phyloP scores from a whole-genome alignment of 2,329 filamentous ascomycete genomes.

The Anisogramma anomala region DNA sequence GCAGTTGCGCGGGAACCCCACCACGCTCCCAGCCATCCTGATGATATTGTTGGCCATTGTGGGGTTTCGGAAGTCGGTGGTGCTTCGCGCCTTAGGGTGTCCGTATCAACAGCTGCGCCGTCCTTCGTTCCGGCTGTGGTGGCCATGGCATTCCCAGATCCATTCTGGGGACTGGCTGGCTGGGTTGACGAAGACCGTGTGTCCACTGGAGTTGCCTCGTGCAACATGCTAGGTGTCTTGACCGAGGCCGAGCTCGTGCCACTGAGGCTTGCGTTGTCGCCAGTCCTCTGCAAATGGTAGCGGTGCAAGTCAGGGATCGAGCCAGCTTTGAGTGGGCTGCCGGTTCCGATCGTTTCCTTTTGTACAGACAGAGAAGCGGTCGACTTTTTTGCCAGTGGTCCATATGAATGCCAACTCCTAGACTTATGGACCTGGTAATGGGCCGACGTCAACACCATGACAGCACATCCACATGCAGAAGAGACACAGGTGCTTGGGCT shows the following conservation, averaged over 20 bases:
- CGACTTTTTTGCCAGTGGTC: slow-evolving; percentile 50
- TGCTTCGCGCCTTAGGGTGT: slow-evolving; percentile 1
- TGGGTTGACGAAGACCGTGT: not conserved
- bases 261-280: slow-evolving; percentile 22
- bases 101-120: not conserved
- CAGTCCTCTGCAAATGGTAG: slow-evolving; percentile 34
- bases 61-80: slow-evolving; percentile 2
- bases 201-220: slow-evolving; percentile 17
- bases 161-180: not conserved
- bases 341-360: slow-evolving; percentile 49
- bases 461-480: not conserved
- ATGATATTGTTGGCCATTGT: slow-evolving; percentile 23
- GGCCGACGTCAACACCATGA: not conserved
- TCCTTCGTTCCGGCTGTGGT: not conserved
- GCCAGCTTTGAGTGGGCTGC: slow-evolving; percentile 39
- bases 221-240: slow-evolving; percentile 21
- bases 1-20: slow-evolving; percentile 24
- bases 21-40: slow-evolving; percentile 45
- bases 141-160: not conserved
- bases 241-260: slow-evolving; percentile 22
- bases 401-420: slow-evolving; percentile 53
- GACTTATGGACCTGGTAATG: slow-evolving; percentile 35
- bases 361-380: slow-evolving; percentile 48
- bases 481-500: not conserved
- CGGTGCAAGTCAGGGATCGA: slow-evolving; percentile 37